Base-by-base conservation (phyloP, 106 monocot species). In the Platanthera guangdongensis region DNA sequence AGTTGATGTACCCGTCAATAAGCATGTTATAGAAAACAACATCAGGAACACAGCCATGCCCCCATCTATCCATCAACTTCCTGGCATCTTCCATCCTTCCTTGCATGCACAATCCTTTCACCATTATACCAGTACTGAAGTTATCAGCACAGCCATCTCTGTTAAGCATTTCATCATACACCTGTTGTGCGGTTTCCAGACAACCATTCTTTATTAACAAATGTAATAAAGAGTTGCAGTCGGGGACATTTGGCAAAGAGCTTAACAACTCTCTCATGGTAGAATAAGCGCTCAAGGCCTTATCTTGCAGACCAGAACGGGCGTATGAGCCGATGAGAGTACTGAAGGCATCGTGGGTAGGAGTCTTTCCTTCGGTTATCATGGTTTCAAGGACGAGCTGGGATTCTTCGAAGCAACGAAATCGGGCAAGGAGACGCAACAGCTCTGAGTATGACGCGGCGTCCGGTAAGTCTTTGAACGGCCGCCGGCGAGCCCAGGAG, bases 81-180 rank as follows among this genome's bases (percentile, higher is more conserved):
- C 52, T 79, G 11, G 89, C 93, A 47, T 88, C 89, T 3, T 85
- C 82, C 83, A 94, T 78, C 82, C 57, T 86, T 71, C 93, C 89
- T 50, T 86, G 71, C 74, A 72, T 9, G 53, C 91, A 94, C 78
- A 94, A 76, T 0, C 88, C 86, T 30, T 80, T 80, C 19, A 87
- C 80, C 57, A 92, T 75, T 7, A 94, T 85, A 19, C 89, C 76
- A 12, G 94, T 85, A 70, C 82, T 92, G 53, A 81, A 86, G 76
- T 91, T 85, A 80, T 94, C 85, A 9, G 83, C 87, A 5, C 74
- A 83, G 4, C 75, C 77, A 8, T 80, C 86, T 78, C 77, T 57
- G 14, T 79, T 32, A 51, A 89, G 76, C 91, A 99, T 99, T 92
- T 92, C 92, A 55, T 90, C 97, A 81, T 90, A 94, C 83, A 99